Base-by-base conservation (phyloP, 1,284 basidiomycete species). In the Trametes polyzona region DNA sequence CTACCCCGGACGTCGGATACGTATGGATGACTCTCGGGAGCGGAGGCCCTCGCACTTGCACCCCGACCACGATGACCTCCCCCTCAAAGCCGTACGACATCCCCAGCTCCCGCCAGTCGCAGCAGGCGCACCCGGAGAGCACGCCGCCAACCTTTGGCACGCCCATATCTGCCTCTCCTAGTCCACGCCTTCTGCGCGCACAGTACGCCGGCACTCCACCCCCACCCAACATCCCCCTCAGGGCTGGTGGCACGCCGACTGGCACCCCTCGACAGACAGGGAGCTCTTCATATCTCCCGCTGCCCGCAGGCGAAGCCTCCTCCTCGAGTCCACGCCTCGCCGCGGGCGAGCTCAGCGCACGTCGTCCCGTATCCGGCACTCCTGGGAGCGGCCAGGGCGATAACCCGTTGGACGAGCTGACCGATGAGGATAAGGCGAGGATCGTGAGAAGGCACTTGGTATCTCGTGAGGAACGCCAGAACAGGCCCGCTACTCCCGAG, bases 381-480 rank as follows among this genome's bases (percentile, higher is more conserved):
- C 61, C 70, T 59, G 57, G 72, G 62, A 66, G 71, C 70, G 49
- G 70, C 65, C 23, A 65, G 66, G 60, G 72, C 58, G 56, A 61
- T 36, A 66, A 69, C 32, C 30, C 65, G 7, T 67, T 88, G 24
- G 86, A 89, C 24, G 83, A 80, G 21, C 73, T 89, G 35, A 78
- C 86, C 0, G 88, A 91, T 39, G 90, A 92, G 64, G 92, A 95
- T 68, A 96, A 95, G 76, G 88, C 88, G 1, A 83, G 83, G 63
- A 85, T 96, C 0, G 74, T 97, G 12, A 77, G 88, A 43, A 82
- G 85, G 49, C 94, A 96, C 74, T 78, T 97, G 14, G 89, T 95
- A 9, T 83, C 87, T 9, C 84, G 83, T 21, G 83, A 90, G 48
- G 90, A 92, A 58, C 82, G 91, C 16, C 67, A 63, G 29, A 64